Evolutionary conservation across 306 rosid species (phyloP).

Genomic region (Hylodesmum podocarpum): DNA sequence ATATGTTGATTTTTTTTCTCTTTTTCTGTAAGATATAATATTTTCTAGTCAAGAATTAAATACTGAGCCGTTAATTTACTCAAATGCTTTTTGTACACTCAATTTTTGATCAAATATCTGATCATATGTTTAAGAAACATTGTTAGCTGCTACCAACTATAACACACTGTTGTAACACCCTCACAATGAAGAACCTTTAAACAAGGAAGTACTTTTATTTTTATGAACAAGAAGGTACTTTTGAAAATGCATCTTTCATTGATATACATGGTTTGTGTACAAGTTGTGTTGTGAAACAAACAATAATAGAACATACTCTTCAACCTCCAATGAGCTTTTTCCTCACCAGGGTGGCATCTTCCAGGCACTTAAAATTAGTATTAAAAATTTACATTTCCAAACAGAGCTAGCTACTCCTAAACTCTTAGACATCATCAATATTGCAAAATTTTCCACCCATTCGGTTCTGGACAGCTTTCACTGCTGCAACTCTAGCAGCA

Average conservation of each 20-base stretch:
- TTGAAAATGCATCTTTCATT: conserved; percentile 48
- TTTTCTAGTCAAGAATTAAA: no score
- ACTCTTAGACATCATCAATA: conserved; percentile 47
- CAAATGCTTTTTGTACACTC: no score
- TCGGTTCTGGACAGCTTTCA: conserved; percentile 83
- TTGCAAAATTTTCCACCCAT: conserved; percentile 82
- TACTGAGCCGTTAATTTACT: no score
- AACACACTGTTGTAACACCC: no score
- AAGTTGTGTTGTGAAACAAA: conserved; percentile 53
- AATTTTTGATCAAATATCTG: no score
- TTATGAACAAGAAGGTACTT: conserved; percentile 14
- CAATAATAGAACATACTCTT: conserved; percentile 36
- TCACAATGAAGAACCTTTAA: background rate
- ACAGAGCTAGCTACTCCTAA: conserved; percentile 35
- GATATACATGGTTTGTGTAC: conserved; percentile 61
- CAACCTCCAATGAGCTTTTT: conserved; percentile 62
- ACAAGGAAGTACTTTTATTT: background rate
- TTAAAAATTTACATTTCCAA: conserved; percentile 54
- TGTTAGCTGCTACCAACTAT: no score
- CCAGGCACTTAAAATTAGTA: conserved; percentile 41
- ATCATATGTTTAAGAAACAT: no score
- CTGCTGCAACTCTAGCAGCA: conserved; percentile 95
- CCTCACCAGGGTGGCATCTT: conserved; percentile 56
- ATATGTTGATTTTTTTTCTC: no score
- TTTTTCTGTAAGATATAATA: no score